Evolutionary conservation across 1,139 yeast species (phyloP).

Genomic region (Debaryomyces udenii): DNA sequence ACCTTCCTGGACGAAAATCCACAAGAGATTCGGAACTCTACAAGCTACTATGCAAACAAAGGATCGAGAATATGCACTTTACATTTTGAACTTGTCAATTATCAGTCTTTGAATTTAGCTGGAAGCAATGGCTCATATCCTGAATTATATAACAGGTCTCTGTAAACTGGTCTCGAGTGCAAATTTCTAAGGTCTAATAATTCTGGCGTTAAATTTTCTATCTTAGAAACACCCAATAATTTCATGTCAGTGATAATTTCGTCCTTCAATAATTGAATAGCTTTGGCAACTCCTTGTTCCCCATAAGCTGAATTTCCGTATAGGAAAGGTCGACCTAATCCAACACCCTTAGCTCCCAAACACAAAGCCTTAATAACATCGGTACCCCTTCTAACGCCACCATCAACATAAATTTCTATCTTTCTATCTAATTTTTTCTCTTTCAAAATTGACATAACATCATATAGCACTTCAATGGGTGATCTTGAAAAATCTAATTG

Average conservation of each 20-base stretch:
- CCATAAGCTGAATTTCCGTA: constrained; percentile 54
- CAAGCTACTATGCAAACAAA: too few relatives aligned
- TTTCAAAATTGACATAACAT: constrained; percentile 44
- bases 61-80: too few relatives aligned
- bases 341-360: constrained; percentile 59
- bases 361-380: constrained; percentile 58
- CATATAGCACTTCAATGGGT: constrained; percentile 53
- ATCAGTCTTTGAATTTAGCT: constrained; percentile 15
- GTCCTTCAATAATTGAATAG: constrained; percentile 44
- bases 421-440: constrained; percentile 35
- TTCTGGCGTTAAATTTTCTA: constrained; percentile 37
- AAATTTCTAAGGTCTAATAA: constrained; percentile 18
- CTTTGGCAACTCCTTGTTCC: constrained; percentile 48
- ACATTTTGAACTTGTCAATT: too few relatives aligned
- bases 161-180: constrained; percentile 10
- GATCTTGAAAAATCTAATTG: constrained; percentile 54
- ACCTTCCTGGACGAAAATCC: too few relatives aligned
- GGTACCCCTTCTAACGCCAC: constrained; percentile 59
- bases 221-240: constrained; percentile 44
- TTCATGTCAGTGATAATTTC: constrained; percentile 52
- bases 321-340: constrained; percentile 50
- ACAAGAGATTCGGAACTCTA: too few relatives aligned
- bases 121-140: constrained; percentile 19
- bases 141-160: constrained; percentile 15
- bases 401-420: constrained; percentile 52